Evolutionary conservation across 345 rosid genomes (phyloP).

Genomic region (Geranium brycei): DNA sequence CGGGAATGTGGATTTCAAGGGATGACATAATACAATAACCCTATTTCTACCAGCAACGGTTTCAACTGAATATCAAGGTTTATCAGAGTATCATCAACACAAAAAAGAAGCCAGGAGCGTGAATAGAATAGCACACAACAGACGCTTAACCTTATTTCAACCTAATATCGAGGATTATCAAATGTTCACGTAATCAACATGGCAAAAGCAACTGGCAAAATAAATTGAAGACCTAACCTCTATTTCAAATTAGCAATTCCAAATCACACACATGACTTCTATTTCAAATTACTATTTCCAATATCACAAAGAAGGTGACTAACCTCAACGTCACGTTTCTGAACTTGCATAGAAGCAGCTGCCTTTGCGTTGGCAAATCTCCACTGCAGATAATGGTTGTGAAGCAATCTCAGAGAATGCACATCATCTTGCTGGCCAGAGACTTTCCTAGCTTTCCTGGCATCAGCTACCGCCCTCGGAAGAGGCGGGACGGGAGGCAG

Average conservation of each 20-base stretch:
- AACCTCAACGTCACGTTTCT: constrained; percentile 64
- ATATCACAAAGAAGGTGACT: constrained; percentile 1
- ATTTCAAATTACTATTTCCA: no score
- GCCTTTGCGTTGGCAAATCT: constrained; percentile 74
- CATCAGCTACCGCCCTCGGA: no score
- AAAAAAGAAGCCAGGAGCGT: no score
- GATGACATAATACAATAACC: no score
- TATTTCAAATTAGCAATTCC: no score
- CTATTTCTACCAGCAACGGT: no score
- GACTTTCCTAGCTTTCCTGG: background rate
- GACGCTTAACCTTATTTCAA: constrained; percentile 1
- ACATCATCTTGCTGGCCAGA: constrained; percentile 42
- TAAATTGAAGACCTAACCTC: no score
- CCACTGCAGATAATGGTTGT: constrained; percentile 76
- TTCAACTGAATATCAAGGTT: no score
- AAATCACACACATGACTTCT: no score
- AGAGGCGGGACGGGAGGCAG: constrained; percentile 9
- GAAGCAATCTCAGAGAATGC: constrained; percentile 51
- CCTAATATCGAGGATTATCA: constrained; percentile 37
- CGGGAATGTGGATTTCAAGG: no score
- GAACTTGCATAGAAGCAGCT: constrained; percentile 34
- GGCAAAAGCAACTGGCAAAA: constrained; percentile 5
- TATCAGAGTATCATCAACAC: no score
- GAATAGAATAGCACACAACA: no score
- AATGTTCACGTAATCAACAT: constrained; percentile 18